Conservation (phyloP, 2,329 filamentous ascomycete species). For the Aspergillus cejpii region DNA sequence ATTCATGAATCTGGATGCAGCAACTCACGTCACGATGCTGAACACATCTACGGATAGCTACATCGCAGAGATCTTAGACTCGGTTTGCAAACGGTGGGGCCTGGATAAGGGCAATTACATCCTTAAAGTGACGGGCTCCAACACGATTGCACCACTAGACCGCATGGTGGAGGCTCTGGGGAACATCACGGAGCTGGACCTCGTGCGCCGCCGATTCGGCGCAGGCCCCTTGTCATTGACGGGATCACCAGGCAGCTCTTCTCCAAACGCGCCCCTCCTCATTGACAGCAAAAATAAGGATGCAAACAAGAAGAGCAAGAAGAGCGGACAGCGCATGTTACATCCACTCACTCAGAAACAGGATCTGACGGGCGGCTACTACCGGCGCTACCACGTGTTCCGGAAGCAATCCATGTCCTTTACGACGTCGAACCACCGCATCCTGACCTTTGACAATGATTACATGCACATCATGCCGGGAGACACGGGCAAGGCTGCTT, state of each 20-base stretch:
- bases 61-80: constrained; percentile 60
- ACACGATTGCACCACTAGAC: constrained; percentile 57
- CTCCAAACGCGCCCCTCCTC: constrained; percentile 58
- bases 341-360: constrained; percentile 45
- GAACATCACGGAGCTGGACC: constrained; percentile 54
- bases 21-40: constrained; percentile 47
- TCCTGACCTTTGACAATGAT: constrained; percentile 58
- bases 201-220: constrained; percentile 56
- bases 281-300: constrained; percentile 36
- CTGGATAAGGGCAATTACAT: constrained; percentile 60
- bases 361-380: constrained; percentile 45
- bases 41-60: constrained; percentile 60
- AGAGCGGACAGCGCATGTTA: constrained; percentile 36
- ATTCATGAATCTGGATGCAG: constrained; percentile 55
- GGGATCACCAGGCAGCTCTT: constrained; percentile 55
- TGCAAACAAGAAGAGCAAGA: constrained; percentile 31
- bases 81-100: constrained; percentile 55
- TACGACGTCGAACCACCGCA: constrained; percentile 53
- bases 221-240: constrained; percentile 51
- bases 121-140: constrained; percentile 57
- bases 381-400: constrained; percentile 58
- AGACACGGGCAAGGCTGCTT: constrained; percentile 49
- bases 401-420: constrained; percentile 62
- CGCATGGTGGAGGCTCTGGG: constrained; percentile 60
- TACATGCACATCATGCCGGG: constrained; percentile 60